Evolutionary conservation across 192 early-diverging fungal species (phyloP), one percentile per base, ranked within the genome.

Genomic region (Chytriomyces confervae): DNA sequence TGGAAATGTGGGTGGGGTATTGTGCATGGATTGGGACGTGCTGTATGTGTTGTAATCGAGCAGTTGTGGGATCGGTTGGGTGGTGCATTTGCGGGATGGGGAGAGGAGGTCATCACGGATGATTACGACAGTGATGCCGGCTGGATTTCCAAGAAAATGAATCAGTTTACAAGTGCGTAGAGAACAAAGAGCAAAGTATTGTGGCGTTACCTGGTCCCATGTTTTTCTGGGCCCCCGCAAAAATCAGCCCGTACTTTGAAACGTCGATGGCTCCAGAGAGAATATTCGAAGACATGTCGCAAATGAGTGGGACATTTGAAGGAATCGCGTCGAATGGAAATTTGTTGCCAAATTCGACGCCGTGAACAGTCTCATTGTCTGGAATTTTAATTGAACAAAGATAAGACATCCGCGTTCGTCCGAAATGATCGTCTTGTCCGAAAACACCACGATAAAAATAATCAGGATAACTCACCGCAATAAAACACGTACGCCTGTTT

Each of bases 171-270:
- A n/a, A 53, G 64, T 71, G 20, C n/a, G n/a, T 0, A 16, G 44
- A 61, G n/a, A 23, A 10, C 1, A 6, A 76, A 73, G 45, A 57
- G 3, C 11, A 57, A 11, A 61, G 45, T n/a, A 76, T 5, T n/a
- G 4, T 3, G 75, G 8, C 24, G 7, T 23, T 51, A 68, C 66
- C 29, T 3, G 82, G 83, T 7, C 88, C 87, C 63, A 89, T 86
- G 86, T 99, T 99, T 85, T 99, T 99, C 85, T 99, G 98, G 16
- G 97, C 98, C 6, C 98, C 98, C 1, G 94, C 96, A 79, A 95
- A 94, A 70, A 99, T 95, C 16, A 95, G 79, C 18, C 91, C 96
- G 81, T 91, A 97, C 65, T 92, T 91, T 48, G 85, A 83, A 20
- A 99, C 89, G 77, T 97, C 93, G 18, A 97, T 72, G 4, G 87